Percentiles rank a stretch among this genome's conserved stretches.
These are phyloP conservation scores for Endotrypanum monterogeii DNA, from an alignment of 208 protist genomes.

Conservation along the genomic window DNA sequence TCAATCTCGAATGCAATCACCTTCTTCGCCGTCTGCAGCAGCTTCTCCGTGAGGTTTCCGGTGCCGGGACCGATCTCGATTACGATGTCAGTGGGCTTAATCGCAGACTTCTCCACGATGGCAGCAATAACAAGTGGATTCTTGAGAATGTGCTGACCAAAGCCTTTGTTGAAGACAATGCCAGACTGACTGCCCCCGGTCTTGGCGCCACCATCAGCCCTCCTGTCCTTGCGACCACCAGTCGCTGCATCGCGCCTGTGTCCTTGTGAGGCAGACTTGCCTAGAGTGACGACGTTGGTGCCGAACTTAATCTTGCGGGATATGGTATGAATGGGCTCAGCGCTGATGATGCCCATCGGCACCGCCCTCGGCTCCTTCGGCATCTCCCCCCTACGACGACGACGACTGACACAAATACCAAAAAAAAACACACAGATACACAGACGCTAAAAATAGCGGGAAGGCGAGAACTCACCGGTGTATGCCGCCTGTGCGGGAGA, in stretches of 20 bases:
- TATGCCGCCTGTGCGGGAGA: no score
- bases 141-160: constrained; percentile 99
- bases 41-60: constrained; percentile 99
- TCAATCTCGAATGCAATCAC: constrained; percentile 99
- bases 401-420: background rate
- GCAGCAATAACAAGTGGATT: constrained; percentile 98
- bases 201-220: constrained; percentile 44
- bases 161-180: constrained; percentile 96
- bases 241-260: constrained; percentile 18
- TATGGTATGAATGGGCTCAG: constrained; percentile 52
- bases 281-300: constrained; percentile 69
- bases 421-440: no score
- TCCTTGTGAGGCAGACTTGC: constrained; percentile 56
- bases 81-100: constrained; percentile 98
- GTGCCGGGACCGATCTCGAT: constrained; percentile 99
- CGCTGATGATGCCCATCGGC: constrained; percentile 87
- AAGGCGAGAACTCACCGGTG: no score
- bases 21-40: constrained; percentile 97
- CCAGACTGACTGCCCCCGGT: constrained; percentile 85
- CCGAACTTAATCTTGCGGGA: constrained; percentile 77
- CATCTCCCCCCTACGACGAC: constrained; percentile 32
- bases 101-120: constrained; percentile 97
- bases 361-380: constrained; percentile 71
- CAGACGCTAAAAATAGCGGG: no score
- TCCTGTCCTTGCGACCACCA: constrained; percentile 42